These are phyloP conservation scores for Poa pratensis DNA, from an alignment of 176 grass and related monocot genomes.

Conservation along the genomic window DNA sequence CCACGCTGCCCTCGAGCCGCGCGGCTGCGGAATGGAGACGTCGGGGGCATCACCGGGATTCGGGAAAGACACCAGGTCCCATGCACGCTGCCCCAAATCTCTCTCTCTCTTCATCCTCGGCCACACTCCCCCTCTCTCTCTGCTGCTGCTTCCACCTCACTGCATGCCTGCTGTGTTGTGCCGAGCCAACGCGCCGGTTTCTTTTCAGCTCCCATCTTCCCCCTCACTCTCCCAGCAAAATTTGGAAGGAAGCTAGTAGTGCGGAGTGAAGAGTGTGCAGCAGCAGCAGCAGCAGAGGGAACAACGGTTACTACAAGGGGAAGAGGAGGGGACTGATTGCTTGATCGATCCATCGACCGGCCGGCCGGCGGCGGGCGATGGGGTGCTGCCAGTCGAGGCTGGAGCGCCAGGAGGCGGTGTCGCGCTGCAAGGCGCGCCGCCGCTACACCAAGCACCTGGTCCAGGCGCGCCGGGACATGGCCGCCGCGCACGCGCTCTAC, in stretches of 20 bases:
- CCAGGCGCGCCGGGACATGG: constrained; percentile 72
- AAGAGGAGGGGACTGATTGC: background rate
- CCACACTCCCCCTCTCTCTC: background rate
- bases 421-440: constrained; percentile 87
- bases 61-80: constrained; percentile 12
- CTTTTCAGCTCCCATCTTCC: constrained; percentile 1
- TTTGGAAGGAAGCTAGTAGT: background rate
- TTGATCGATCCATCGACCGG: no score
- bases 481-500: constrained; percentile 88
- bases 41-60: constrained; percentile 41
- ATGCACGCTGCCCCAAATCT: constrained; percentile 42
- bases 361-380: constrained; percentile 28
- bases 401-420: constrained; percentile 84
- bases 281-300: background rate
- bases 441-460: constrained; percentile 95
- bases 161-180: background rate
- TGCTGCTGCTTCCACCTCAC: background rate
- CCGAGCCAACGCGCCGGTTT: background rate
- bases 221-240: constrained; percentile 19
- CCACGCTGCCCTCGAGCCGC: constrained; percentile 19
- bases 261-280: background rate
- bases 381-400: constrained; percentile 79
- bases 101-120: constrained; percentile 29
- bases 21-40: background rate
- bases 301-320: constrained; percentile 22